Base-by-base conservation (phyloP, 1,139 yeast genomes). In the Kodamaea alishanica region DNA sequence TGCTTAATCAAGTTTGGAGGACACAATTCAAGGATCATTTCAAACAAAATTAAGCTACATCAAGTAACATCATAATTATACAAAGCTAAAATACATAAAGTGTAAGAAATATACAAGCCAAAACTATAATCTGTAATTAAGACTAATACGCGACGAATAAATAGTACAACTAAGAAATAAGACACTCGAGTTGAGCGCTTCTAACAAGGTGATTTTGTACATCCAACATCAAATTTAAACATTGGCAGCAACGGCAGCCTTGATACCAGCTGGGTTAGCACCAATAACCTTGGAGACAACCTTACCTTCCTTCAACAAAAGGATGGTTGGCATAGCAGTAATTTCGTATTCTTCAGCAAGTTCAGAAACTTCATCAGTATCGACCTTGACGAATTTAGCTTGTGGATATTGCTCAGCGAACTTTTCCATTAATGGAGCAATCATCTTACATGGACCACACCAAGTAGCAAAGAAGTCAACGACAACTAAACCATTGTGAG, bases 371-470 rank as follows among this genome's bases (percentile, higher is more conserved):
- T 82, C 80, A 58, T 89, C 96, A 47, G 87, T 95, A 56, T 88
- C 96, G 42, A 88, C 77, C 74, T 88, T 87, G 75, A 78, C 73
- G 75, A 89, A 88, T 52, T 73, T 75, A 50, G 83, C 90, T 35
- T 70, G 63, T 27, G 63, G 37, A 62, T 66, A 66, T 52, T 70
- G 70, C 12, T 50, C 50, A 29, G 73, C 49, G 48, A 84, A 75
- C 61, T 84, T 80, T 48, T 84, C 87, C 52, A 87, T 66, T 49
- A 80, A 63, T 43, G 96, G 96, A 26, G 90, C 78, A 62, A 88
- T 81, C 56, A 85, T 85, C 63, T 84, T 84, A 69, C 96, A 88
- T 32, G 96, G 96, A 40, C 92, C 95, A 67, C 96, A 88, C 96
- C 96, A 88, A 37, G 84, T 77, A 38, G 96, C 96, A 56, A 76